Base-by-base conservation (phyloP, 805 yeast genomes). In the Teunomyces gatunensis region DNA sequence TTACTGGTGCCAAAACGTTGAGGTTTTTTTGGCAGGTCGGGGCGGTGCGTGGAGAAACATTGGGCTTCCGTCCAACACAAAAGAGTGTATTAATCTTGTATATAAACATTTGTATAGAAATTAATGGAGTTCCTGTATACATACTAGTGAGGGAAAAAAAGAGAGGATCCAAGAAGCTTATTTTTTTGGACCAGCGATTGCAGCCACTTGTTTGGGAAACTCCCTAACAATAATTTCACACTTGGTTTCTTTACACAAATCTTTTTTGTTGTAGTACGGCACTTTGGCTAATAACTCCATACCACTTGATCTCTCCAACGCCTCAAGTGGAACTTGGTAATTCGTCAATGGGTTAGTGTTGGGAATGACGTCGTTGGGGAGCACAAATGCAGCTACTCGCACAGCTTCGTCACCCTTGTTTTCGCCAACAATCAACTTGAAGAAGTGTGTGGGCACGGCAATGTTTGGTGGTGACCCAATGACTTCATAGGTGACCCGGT, bases 401-500 rank as follows among this genome's bases (percentile, higher is more conserved):
- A 89, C 69, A 6, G 71, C 71, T 42, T 57, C 60, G 2, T 67
- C 58, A 11, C 75, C 66, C 45, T 66, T 58, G 32, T 63, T 68
- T 64, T 94, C 98, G 6, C 94, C 97, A 41, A 94, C 88, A 47
- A 94, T 72, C 49, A 94, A 69, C 70, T 94, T 94, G 79, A 84
- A 94, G 61, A 94, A 94, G 65, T 94, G 99, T 0, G 99, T 94
- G 21, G 99, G 99, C 9, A 94, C 99, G 0, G 99, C 98, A 46
- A 94, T 77, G 59, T 81, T 88, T 43, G 99, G 98, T 9, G 99
- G 99, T 57, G 89, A 87, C 1, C 99, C 99, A 63, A 94, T 89
- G 36, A 94, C 87, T 68, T 94, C 98, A 67, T 92, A 94, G 2
- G 78, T 71, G 15, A 94, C 96, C 53, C 85, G 77, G 65, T 73